Percentiles rank a stretch among this genome's conserved stretches.
These are phyloP conservation scores for Echinosophora koreensis DNA, from an alignment of 306 rosid species.

Conservation along the genomic window DNA sequence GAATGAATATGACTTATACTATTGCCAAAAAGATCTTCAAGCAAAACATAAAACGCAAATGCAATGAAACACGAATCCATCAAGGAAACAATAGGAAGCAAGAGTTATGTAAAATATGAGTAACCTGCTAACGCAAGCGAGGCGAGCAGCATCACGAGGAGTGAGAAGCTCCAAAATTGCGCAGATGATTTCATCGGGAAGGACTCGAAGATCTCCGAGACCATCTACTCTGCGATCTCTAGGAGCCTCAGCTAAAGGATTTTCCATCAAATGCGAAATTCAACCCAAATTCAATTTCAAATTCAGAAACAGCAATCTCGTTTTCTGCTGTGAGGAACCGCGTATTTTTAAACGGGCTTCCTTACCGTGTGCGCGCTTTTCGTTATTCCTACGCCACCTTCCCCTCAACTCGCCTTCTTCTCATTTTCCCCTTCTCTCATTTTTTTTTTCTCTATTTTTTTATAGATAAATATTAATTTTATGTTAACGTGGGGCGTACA, in stretches of 20 bases:
- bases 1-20: background rate
- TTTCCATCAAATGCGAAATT: constrained; percentile 53
- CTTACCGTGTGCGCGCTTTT: constrained; percentile 35
- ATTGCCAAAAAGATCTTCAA: background rate
- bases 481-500: too few species aligned
- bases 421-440: background rate
- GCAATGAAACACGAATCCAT: constrained; percentile 31
- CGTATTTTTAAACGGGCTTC: constrained; percentile 20
- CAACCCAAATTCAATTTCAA: constrained; percentile 26
- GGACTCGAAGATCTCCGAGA: constrained; percentile 80
- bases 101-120: background rate
- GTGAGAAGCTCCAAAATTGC: constrained; percentile 70
- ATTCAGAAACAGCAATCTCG: background rate
- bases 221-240: constrained; percentile 79
- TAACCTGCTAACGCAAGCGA: constrained; percentile 95
- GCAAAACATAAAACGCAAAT: constrained; percentile 23
- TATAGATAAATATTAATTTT: too few species aligned
- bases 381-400: constrained; percentile 40
- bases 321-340: background rate
- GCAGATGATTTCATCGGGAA: constrained; percentile 87
- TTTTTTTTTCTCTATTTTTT: too few species aligned
- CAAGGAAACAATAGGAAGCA: background rate
- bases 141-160: constrained; percentile 76
- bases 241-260: constrained; percentile 33
- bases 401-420: background rate